Percentiles rank a stretch among this genome's conserved stretches.
phyloP scores from a whole-genome alignment of 164 flowering plant species.

The Liquidambar formosana region DNA sequence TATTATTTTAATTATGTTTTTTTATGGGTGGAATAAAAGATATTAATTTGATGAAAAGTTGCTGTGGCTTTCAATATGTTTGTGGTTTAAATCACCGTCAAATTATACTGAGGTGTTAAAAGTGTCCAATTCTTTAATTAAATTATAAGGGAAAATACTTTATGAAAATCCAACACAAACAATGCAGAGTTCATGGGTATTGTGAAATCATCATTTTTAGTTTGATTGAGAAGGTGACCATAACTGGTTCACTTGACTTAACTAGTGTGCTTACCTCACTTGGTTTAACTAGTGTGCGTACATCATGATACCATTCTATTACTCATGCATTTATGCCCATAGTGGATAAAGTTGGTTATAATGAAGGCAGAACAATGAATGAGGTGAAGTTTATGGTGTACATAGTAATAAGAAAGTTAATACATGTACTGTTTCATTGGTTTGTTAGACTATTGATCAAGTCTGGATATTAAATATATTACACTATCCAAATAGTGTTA shows the following conservation, averaged over 20 bases:
- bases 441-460: not conserved
- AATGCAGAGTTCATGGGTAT: not conserved
- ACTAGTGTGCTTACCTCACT: not conserved
- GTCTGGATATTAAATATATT: not conserved
- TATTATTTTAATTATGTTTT: no score
- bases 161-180: not conserved
- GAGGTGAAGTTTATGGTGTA: no score
- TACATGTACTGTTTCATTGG: not conserved
- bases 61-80: no score
- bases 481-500: not conserved
- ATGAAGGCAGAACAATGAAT: not conserved
- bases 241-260: not conserved
- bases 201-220: not conserved
- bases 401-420: no score
- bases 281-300: no score
- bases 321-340: not conserved
- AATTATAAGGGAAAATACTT: no score
- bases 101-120: no score
- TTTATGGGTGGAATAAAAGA: no score
- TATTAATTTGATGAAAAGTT: no score
- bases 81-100: no score
- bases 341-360: not conserved
- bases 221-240: not conserved
- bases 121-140: no score
- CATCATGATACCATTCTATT: not conserved